Evolutionary conservation across 192 early-diverging fungal genomes (phyloP).

Genomic region (Backusella mclennaniae): DNA sequence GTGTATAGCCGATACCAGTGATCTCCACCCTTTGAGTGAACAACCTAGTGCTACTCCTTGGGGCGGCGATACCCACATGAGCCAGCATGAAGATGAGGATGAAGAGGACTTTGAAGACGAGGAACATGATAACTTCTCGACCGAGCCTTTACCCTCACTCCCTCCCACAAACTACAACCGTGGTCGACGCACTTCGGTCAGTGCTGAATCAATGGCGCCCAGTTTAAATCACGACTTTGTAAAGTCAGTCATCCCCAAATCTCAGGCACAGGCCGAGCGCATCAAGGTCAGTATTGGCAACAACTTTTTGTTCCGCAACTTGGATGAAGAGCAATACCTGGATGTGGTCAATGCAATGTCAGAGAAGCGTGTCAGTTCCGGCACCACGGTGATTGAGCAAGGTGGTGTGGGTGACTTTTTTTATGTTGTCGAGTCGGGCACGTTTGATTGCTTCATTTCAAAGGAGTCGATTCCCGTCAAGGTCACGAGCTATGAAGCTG

Average conservation of each 20-base stretch:
- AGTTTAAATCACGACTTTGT: conserved; percentile 76
- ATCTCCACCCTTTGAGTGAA: conserved; percentile 12
- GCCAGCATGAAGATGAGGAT: conserved; percentile 21
- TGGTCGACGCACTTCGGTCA: conserved; percentile 90
- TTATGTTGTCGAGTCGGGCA: conserved; percentile 94
- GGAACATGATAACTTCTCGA: conserved; percentile 61
- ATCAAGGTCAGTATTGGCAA: conserved; percentile 77
- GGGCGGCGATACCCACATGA: conserved; percentile 9
- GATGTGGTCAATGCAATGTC: conserved; percentile 97
- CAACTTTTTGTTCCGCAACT: conserved; percentile 93
- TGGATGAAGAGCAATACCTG: conserved; percentile 94
- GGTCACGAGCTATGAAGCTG: conserved; percentile 78
- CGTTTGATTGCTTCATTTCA: conserved; percentile 85
- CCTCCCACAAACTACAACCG: conserved; percentile 72
- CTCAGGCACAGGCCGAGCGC: conserved; percentile 79
- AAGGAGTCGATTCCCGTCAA: conserved; percentile 66
- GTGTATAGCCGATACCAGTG: neutral
- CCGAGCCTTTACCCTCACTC: conserved; percentile 29
- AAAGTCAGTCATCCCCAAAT: conserved; percentile 88
- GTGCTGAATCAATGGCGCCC: conserved; percentile 96
- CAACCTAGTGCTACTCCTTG: neutral
- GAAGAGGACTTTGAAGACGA: conserved; percentile 55
- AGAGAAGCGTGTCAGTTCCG: conserved; percentile 78
- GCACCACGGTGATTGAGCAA: conserved; percentile 86
- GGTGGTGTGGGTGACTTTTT: conserved; percentile 97